Evolutionary conservation across 257 asterid genomes (phyloP).

Genomic region (Cordia subcordata): DNA sequence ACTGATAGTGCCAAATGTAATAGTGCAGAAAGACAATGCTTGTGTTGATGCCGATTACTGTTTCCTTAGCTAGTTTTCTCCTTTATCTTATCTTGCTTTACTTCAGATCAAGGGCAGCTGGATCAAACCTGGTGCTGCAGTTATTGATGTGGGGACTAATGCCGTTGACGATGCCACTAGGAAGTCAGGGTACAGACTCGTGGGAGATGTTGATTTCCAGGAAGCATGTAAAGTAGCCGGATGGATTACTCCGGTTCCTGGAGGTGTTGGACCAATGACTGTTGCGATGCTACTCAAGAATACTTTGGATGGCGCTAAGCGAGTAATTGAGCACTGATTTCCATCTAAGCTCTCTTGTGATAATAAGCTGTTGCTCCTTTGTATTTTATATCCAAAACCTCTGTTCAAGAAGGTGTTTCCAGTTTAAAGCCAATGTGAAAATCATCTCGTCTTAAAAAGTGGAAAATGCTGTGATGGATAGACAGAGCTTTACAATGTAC

Average conservation of each 20-base stretch:
- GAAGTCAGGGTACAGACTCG: conserved; percentile 87
- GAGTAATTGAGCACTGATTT: conserved; percentile 42
- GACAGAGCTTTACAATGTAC: too few species aligned
- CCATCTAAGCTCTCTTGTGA: neutral
- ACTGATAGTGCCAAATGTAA: too few species aligned
- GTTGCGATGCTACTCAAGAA: conserved; percentile 93
- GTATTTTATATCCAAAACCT: neutral
- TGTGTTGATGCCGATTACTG: too few species aligned
- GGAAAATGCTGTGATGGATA: too few species aligned
- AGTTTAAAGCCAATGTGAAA: too few species aligned
- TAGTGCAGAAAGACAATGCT: too few species aligned
- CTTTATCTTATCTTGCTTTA: neutral
- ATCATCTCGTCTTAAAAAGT: too few species aligned
- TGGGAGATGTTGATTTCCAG: conserved; percentile 82
- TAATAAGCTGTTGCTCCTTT: neutral
- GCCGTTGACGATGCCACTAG: conserved; percentile 73
- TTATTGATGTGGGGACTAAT: conserved; percentile 92
- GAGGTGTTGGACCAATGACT: conserved; percentile 97
- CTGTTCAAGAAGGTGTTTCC: too few species aligned
- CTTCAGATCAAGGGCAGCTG: conserved; percentile 89
- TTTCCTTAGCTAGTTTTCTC: neutral
- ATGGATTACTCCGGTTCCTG: conserved; percentile 92
- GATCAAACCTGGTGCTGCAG: conserved; percentile 98
- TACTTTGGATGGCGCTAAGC: conserved; percentile 82
- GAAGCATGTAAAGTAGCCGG: conserved; percentile 88